phyloP scores from a whole-genome alignment of 2,329 filamentous ascomycete genomes.

The Tolypocladium sp. region DNA sequence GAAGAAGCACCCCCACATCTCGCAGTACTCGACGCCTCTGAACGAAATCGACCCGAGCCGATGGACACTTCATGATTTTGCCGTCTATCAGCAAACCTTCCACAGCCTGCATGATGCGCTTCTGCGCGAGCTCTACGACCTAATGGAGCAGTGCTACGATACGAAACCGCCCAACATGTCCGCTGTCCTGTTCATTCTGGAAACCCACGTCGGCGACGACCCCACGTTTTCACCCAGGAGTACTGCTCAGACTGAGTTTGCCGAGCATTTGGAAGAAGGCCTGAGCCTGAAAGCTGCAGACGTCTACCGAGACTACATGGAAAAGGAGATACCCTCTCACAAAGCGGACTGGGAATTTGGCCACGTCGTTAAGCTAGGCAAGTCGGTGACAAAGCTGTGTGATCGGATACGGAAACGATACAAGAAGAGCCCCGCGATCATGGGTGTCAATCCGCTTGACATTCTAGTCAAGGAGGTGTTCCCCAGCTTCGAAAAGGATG shows the following conservation, averaged over 20 bases:
- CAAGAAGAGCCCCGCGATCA: slow-evolving; percentile 74
- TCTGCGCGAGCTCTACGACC: slow-evolving; percentile 76
- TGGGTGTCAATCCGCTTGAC: slow-evolving; percentile 58
- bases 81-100: slow-evolving; percentile 66
- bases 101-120: slow-evolving; percentile 70
- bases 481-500: slow-evolving; percentile 84
- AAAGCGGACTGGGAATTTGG: slow-evolving; percentile 83
- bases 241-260: slow-evolving; percentile 64
- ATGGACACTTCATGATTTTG: slow-evolving; percentile 63
- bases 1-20: slow-evolving; percentile 52
- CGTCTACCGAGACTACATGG: slow-evolving; percentile 72
- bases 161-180: slow-evolving; percentile 76
- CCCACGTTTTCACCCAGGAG: slow-evolving; percentile 61
- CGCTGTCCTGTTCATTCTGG: slow-evolving; percentile 69
- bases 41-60: slow-evolving; percentile 46
- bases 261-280: slow-evolving; percentile 61
- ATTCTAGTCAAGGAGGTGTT: slow-evolving; percentile 78
- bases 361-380: slow-evolving; percentile 82
- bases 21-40: slow-evolving; percentile 40
- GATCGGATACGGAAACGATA: slow-evolving; percentile 91
- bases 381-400: slow-evolving; percentile 74
- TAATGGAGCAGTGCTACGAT: slow-evolving; percentile 84
- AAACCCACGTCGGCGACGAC: slow-evolving; percentile 75
- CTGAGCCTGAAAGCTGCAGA: slow-evolving; percentile 65
- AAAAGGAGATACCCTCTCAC: slow-evolving; percentile 69